Percentiles rank a stretch among this genome's conserved stretches.
Conservation (phyloP, 176 grass and related monocot species). For the Phoenix dactylifera region DNA sequence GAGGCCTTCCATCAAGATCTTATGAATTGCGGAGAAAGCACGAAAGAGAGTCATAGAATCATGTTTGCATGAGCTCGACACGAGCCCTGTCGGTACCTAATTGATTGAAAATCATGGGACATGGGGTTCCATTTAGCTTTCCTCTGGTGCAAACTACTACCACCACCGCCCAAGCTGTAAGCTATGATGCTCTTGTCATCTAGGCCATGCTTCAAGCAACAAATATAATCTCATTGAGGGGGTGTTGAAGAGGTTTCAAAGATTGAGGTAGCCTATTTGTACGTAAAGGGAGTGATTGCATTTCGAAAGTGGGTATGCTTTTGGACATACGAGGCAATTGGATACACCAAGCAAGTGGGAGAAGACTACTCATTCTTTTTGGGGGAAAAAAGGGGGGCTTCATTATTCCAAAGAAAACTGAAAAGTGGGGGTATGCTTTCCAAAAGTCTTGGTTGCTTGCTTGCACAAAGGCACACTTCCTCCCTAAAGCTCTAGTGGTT, state of each 20-base stretch:
- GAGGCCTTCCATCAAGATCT: too few relatives aligned
- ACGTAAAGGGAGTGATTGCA: constrained; percentile 19
- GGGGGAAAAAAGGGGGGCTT: too few relatives aligned
- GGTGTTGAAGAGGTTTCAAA: too few relatives aligned
- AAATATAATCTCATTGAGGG: constrained; percentile 1
- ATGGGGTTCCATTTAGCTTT: background rate
- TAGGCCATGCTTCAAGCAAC: constrained; percentile 43
- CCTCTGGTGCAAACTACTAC: too few relatives aligned
- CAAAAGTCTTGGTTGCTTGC: constrained; percentile 2
- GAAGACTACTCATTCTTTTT: constrained; percentile 12
- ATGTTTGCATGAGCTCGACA: too few relatives aligned
- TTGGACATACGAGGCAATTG: constrained; percentile 12
- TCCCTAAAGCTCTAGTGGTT: background rate
- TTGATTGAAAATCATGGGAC: background rate
- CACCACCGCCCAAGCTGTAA: background rate
- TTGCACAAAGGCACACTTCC: background rate
- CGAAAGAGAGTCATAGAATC: too few relatives aligned
- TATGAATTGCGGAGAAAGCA: too few relatives aligned
- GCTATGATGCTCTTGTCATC: constrained; percentile 11
- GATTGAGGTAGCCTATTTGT: background rate
- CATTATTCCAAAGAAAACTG: background rate
- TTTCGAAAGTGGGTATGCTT: constrained; percentile 22
- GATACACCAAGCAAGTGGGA: constrained; percentile 22
- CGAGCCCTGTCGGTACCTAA: too few relatives aligned
- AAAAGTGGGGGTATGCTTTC: constrained; percentile 7